Evolutionary conservation across 2,329 filamentous ascomycete genomes (phyloP).

Genomic region (Epichloe sylvatica): DNA sequence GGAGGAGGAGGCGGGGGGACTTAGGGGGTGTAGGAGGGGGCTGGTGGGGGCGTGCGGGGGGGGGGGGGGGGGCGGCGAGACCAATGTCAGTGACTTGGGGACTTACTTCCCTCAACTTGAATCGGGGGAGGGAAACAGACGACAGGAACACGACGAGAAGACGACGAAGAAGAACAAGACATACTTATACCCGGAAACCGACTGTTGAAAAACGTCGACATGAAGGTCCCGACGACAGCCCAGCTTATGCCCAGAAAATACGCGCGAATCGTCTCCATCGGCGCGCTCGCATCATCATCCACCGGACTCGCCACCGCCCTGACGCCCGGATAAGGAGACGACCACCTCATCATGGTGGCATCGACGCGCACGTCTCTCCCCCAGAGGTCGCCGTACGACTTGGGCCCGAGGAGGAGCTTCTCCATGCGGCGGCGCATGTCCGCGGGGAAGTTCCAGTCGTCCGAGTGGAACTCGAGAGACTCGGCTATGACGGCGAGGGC

Average conservation of each 20-base stretch:
- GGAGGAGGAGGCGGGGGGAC: too few species aligned
- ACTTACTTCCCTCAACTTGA: too few species aligned
- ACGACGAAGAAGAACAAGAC: neutral
- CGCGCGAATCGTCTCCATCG: slow-evolving; percentile 27
- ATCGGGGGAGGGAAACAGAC: too few species aligned
- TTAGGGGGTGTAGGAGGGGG: too few species aligned
- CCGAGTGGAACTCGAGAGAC: slow-evolving; percentile 24
- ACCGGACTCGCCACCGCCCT: slow-evolving; percentile 24
- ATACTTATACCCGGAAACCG: slow-evolving; percentile 23
- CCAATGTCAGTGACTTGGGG: slow-evolving; percentile 17
- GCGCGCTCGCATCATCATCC: slow-evolving; percentile 21
- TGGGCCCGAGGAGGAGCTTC: slow-evolving; percentile 22
- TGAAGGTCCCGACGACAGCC: slow-evolving; percentile 15
- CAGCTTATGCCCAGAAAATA: slow-evolving; percentile 25
- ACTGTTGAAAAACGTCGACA: slow-evolving; percentile 27
- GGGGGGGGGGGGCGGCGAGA: too few species aligned
- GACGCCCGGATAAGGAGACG: slow-evolving; percentile 29
- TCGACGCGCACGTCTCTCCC: slow-evolving; percentile 28
- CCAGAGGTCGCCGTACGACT: slow-evolving; percentile 25
- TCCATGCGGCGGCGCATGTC: slow-evolving; percentile 29
- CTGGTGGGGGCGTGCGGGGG: too few species aligned
- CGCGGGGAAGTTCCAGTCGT: slow-evolving; percentile 30
- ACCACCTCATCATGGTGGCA: slow-evolving; percentile 26
- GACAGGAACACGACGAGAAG: too few species aligned
- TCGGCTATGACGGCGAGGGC: slow-evolving; percentile 26